These are phyloP conservation scores for Apiospora aurea DNA, from an alignment of 2,329 filamentous ascomycete species.

Conservation along the genomic window DNA sequence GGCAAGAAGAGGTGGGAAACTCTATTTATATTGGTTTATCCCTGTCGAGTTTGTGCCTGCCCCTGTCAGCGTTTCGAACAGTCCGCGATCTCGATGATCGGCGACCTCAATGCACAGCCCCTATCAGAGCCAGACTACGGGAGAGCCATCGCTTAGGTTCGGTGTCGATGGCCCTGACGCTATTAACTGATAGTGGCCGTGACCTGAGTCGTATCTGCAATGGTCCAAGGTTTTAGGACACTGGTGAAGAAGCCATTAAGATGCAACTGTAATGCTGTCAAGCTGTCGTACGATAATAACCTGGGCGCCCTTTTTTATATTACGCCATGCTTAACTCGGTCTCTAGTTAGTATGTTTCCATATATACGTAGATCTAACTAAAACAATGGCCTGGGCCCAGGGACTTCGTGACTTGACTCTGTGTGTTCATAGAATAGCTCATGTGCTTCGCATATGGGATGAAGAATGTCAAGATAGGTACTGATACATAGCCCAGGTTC, in stretches of 20 bases:
- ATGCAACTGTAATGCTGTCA: no score
- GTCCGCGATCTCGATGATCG: background rate
- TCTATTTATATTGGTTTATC: background rate
- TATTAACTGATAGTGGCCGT: background rate
- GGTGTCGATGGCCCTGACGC: background rate
- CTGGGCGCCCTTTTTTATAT: no score
- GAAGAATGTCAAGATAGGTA: background rate
- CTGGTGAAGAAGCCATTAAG: no score
- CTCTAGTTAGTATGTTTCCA: background rate
- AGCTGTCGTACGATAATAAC: no score
- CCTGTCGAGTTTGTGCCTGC: conserved; percentile 4
- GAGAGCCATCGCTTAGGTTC: background rate
- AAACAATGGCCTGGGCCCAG: background rate
- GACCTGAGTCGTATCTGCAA: background rate
- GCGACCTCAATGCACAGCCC: background rate
- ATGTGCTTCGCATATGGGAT: background rate
- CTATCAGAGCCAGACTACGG: background rate
- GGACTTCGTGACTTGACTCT: background rate
- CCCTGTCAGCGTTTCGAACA: background rate
- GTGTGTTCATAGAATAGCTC: background rate
- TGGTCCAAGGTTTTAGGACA: background rate
- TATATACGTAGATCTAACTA: background rate
- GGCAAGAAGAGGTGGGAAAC: background rate
- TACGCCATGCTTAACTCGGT: background rate
- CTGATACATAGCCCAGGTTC: conserved; percentile 1